Percentiles rank a stretch among this genome's conserved stretches.
Evolutionary conservation across 257 asterid genomes (phyloP).

Genomic region (Scutellaria minor): DNA sequence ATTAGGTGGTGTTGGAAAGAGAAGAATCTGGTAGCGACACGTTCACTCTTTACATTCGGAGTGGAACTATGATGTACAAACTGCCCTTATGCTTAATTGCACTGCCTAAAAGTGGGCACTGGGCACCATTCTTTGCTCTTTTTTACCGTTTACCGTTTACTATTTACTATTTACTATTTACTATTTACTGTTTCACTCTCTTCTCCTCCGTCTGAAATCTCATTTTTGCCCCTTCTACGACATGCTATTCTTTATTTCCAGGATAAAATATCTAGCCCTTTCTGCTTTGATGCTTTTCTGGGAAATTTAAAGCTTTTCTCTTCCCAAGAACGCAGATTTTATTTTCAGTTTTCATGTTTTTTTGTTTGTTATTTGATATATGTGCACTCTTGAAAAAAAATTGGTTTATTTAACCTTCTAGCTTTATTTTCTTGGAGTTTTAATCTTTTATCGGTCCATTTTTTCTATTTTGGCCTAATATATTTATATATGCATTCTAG

Average conservation of each 20-base stretch:
- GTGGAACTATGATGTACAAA: conserved; percentile 25
- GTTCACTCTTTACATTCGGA: conserved; percentile 41
- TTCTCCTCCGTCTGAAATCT: background rate
- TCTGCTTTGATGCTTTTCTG: no score
- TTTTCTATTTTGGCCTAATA: no score
- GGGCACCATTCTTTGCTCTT: conserved; percentile 2
- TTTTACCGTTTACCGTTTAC: background rate
- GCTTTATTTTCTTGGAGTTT: no score
- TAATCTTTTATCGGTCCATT: no score
- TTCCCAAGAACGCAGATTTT: no score
- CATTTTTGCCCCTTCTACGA: conserved; percentile 7
- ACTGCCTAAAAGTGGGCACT: conserved; percentile 27
- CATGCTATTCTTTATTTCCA: background rate
- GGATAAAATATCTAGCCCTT: no score
- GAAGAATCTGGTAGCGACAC: conserved; percentile 48
- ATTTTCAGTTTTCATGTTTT: no score
- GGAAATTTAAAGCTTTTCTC: no score
- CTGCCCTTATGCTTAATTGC: conserved; percentile 26
- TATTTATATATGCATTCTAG: no score
- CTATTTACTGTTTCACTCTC: background rate
- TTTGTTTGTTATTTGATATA: no score
- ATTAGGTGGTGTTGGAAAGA: conserved; percentile 18
- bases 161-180: background rate
- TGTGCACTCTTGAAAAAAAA: no score
- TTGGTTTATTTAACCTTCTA: no score